Evolutionary conservation across 1,284 basidiomycete species (phyloP).

Genomic region (Leucoagaricus sp.): DNA sequence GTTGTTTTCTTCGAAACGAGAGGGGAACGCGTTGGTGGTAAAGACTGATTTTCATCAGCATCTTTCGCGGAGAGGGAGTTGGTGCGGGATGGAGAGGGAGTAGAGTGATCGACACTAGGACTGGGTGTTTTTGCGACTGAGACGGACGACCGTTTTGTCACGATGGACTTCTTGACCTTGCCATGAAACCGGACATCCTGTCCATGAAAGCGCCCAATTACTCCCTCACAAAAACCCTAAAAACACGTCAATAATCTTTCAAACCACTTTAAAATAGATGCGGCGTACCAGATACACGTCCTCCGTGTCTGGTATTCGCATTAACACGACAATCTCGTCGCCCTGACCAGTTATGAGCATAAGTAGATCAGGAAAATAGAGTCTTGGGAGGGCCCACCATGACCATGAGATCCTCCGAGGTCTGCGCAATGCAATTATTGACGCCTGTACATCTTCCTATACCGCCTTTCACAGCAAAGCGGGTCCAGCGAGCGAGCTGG

Average conservation of each 20-base stretch:
- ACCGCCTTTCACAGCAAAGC: conserved; percentile 80
- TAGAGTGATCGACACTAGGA: neutral
- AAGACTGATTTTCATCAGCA: too few relatives aligned
- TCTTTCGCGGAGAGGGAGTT: conserved; percentile 1
- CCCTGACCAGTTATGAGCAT: conserved; percentile 44
- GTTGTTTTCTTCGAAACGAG: conserved; percentile 6
- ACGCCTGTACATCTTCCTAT: conserved; percentile 75
- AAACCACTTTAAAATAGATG: neutral
- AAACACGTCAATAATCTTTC: conserved; percentile 5
- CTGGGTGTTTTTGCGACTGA: conserved; percentile 11
- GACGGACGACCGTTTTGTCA: conserved; percentile 61
- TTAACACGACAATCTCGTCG: conserved; percentile 81
- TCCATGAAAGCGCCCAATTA: conserved; percentile 81
- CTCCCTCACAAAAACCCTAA: conserved; percentile 87
- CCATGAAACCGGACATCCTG: conserved; percentile 71
- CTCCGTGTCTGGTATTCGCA: conserved; percentile 61
- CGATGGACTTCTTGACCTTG: conserved; percentile 80
- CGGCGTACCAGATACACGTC: conserved; percentile 62
- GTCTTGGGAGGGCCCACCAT: conserved; percentile 56
- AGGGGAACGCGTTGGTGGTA: too few relatives aligned
- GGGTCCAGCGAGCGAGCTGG: conserved; percentile 76
- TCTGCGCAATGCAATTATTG: conserved; percentile 78
- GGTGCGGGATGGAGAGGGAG: conserved; percentile 1
- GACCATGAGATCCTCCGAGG: conserved; percentile 86
- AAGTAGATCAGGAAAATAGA: conserved; percentile 14